A percentile compares a stretch with the other conserved stretches of the same genome.
phyloP scores from a whole-genome alignment of 2,329 filamentous ascomycete species.

The Tolypocladium tundrense region DNA sequence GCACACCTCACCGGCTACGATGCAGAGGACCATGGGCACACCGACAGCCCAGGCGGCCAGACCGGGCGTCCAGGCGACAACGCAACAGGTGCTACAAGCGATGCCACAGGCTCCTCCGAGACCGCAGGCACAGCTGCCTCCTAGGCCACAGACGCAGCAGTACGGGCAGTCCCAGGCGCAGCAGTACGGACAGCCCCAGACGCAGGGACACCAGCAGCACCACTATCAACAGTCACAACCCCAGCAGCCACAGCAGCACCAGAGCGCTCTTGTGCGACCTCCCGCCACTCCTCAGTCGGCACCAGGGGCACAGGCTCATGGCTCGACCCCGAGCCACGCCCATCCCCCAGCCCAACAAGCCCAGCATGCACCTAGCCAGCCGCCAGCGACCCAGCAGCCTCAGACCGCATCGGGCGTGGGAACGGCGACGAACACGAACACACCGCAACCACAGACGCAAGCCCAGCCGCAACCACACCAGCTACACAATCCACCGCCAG shows the following conservation, averaged over 20 bases:
- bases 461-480: constrained; percentile 6
- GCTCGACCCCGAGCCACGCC: constrained; percentile 4
- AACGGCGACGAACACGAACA: neutral
- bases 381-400: neutral
- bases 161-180: constrained; percentile 2
- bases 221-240: constrained; percentile 11
- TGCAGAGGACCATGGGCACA: constrained; percentile 2
- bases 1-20: constrained; percentile 4
- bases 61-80: constrained; percentile 14
- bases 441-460: constrained; percentile 4
- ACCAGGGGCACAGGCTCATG: neutral
- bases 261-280: neutral
- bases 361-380: neutral
- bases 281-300: constrained; percentile 1
- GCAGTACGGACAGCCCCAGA: neutral
- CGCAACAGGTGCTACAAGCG: constrained; percentile 20
- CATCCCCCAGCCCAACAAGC: neutral
- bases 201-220: constrained; percentile 10
- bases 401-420: neutral
- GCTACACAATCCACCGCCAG: neutral
- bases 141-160: constrained; percentile 16
- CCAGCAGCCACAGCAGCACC: constrained; percentile 10
- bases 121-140: constrained; percentile 17
- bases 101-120: constrained; percentile 15
- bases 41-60: constrained; percentile 14